Evolutionary conservation across 2,329 filamentous ascomycete species (phyloP), one percentile per base, ranked within the genome.

Genomic region (Falciphora oryzae): DNA sequence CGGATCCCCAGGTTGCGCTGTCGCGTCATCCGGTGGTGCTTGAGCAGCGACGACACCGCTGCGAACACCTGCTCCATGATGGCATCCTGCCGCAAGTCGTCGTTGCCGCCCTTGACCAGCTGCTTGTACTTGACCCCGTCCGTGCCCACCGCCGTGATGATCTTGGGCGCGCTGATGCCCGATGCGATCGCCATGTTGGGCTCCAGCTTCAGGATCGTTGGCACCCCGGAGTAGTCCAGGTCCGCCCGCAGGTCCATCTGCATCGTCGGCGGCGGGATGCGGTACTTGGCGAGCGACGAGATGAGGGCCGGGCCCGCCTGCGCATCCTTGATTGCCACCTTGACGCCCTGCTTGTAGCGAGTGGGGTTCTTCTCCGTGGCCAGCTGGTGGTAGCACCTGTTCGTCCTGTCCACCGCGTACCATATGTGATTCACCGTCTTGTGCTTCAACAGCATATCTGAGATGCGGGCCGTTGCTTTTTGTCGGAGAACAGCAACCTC

Each of bases 1-100:
- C 96, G 85, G 72, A 99, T 96, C 11, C 90, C 91, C 14, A 99
- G 82, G 68, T 91, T 91, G 7, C 95, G 89, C 73, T 97, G 93
- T 56, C 93, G 89, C 2, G 95, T 97, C 16, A 89, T 85, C 64
- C 92, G 89, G 75, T 98, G 93, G 61, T 91, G 89, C 73, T 91
- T 91, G 31, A 99, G 81, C 28, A 99, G 85, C 63, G 91, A 91
- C 65, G 93, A 98, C 28, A 97, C 95, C 76, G 96, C 93, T 65
- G 93, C 92, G 74, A 99, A 99, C 1, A 99, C 95, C 77, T 99
- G 95, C 76, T 99, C 96, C 96, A 99, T 99, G 80, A 87, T 99
- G 59, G 94, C 92, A 72, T 99, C 95, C 78, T 99, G 95, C 11
- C 96, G 90, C 16, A 99, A 84, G 73, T 99, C 94, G 74, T 99